Evolutionary conservation across 371 early-diverging fungal genomes (phyloP), one percentile per base, ranked within the genome.

Genomic region (Sanchytrium tribonematis): DNA sequence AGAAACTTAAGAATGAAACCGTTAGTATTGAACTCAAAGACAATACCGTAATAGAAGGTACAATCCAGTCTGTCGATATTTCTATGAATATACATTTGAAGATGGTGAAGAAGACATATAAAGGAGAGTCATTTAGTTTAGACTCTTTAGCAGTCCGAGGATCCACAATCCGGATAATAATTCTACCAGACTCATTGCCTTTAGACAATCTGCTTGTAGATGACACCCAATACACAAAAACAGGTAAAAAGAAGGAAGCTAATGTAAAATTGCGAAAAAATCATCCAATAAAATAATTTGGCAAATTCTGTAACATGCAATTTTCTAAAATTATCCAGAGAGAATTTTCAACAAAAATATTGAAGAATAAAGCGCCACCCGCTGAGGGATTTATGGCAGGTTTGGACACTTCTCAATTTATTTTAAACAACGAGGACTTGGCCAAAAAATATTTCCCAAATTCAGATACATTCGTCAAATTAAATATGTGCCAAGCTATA

Each of bases 21-120:
- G 95, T 94, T 31, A 90, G 91, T 28, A 86, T 94, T 74, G 95
- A 94, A 78, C 83, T 94, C 69, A 94, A 94, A 75, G 92, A 94
- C 75, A 93, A 93, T 69, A 93, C 93, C 12, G 81, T 90, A 70
- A 90, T 93, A 28, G 84, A 88, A 74, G 97, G 97, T 70, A 96
- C 96, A 17, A 86, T 97, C 70, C 16, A 73, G 83, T 84, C 91
- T 31, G 94, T 96, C 66, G 97, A 97, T 76, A 92, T 97, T 91
- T 86, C 88, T 78, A 97, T 97, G 97, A 97, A 97, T 78, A 96
- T 91, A 70, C 96, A 96, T 77, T 81, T 97, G 78, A 93, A 93
- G 75, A 86, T 88, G 27, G 97, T 96, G 70, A 95, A 96, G 78
- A 90, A 96, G 94, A 96, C 96, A 0, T 67, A 31, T 76, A 86